phyloP scores from a whole-genome alignment of 192 early-diverging fungal genomes.

The Mycoemilia scoparia region DNA sequence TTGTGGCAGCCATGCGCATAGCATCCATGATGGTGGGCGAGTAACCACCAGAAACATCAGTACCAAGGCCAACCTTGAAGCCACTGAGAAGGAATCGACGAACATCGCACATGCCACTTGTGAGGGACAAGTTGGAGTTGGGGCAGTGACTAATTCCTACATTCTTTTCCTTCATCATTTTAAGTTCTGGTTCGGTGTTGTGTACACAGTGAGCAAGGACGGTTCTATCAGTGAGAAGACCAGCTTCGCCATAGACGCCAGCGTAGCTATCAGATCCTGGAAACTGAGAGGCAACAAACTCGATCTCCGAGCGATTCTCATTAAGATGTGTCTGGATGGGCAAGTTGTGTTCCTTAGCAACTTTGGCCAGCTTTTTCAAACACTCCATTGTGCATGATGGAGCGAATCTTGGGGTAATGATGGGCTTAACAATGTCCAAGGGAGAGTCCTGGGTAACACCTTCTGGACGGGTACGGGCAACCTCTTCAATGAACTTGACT shows the following conservation, averaged over 20 bases:
- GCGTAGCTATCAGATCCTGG: conserved; percentile 55
- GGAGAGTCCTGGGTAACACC: conserved; percentile 3
- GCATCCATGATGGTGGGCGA: conserved; percentile 70
- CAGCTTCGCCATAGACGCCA: conserved; percentile 52
- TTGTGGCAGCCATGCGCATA: conserved; percentile 61
- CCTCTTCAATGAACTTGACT: conserved; percentile 39
- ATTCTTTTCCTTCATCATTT: conserved; percentile 37
- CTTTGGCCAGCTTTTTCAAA: conserved; percentile 42
- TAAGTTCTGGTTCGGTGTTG: conserved; percentile 52
- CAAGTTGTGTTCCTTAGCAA: conserved; percentile 54
- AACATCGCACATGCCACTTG: conserved; percentile 66
- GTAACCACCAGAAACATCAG: conserved; percentile 83
- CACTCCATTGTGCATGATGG: conserved; percentile 56
- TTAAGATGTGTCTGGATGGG: conserved; percentile 86
- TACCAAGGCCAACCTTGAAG: conserved; percentile 82
- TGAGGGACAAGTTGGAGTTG: conserved; percentile 73
- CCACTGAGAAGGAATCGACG: conserved; percentile 48
- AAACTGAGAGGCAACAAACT: conserved; percentile 54
- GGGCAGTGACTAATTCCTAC: conserved; percentile 84
- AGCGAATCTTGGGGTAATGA: conserved; percentile 89
- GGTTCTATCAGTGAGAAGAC: conserved; percentile 49
- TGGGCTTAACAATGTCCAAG: conserved; percentile 39
- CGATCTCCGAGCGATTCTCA: conserved; percentile 66
- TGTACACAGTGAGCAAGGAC: conserved; percentile 93
- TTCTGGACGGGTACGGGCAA: conserved; percentile 11